phyloP scores from a whole-genome alignment of 768 basidiomycete genomes.

The Tricholoma bakamatsutake region DNA sequence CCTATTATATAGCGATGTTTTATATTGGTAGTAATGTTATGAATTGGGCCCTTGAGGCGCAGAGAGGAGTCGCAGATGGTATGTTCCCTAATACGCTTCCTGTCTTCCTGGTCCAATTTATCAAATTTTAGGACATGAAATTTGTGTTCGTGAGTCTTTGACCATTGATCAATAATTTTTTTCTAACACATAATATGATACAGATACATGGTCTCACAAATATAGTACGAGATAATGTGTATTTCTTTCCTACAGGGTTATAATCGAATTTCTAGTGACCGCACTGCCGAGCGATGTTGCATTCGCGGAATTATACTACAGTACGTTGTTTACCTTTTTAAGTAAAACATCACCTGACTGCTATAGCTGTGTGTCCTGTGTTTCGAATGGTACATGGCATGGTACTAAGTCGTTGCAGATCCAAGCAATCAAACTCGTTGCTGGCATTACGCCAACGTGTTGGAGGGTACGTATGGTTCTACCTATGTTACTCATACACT shows the following conservation, averaged over 20 bases:
- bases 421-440: constrained; percentile 47
- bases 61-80: constrained; percentile 48
- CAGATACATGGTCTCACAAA: constrained; percentile 51
- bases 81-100: constrained; percentile 1
- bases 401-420: constrained; percentile 25
- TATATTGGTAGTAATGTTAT: constrained; percentile 56
- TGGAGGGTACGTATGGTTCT: constrained; percentile 40
- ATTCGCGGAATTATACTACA: constrained; percentile 78
- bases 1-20: constrained; percentile 42
- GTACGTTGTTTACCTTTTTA: constrained; percentile 25
- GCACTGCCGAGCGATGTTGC: constrained; percentile 54
- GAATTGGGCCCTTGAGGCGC: constrained; percentile 51
- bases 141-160: constrained; percentile 49
- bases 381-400: background rate
- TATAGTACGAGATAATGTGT: constrained; percentile 35
- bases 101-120: background rate
- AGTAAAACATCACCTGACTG: background rate
- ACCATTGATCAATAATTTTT: background rate
- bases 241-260: background rate
- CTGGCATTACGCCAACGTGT: constrained; percentile 53
- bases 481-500: background rate
- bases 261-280: constrained; percentile 37
- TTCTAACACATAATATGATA: background rate
- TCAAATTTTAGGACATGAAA: constrained; percentile 40
- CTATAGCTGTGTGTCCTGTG: background rate